Evolutionary conservation across 306 rosid species (phyloP), one percentile per base, ranked within the genome.

Genomic region (Cicer judaicum): DNA sequence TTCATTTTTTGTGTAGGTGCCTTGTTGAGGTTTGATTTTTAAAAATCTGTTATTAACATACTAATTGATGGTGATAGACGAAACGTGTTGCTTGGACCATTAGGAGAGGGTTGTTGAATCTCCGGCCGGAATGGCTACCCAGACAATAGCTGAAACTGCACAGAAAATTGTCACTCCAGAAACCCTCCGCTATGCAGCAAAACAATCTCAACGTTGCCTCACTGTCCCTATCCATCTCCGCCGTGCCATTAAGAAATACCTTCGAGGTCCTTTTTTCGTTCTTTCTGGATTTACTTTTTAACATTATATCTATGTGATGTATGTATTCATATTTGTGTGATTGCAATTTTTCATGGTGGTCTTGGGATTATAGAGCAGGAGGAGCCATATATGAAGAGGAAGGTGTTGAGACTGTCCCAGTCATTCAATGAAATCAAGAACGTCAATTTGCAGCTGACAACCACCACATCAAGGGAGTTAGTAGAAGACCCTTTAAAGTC

Each of bases 401-500:
- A 92, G 71, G 96, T 95, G 71, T 84, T 86, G 63, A 86, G 92
- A 70, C 73, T 92, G 55, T 92, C 93, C 10, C 85, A 95, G 66
- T 87, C 96, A 1, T 89, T 90, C 80, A 89, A 74, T 79, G 82
- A 82, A 70, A 86, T 94, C 83, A 94, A 90, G 88, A 85, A 82
- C 34, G 88, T 83, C 68, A 92, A 89, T 73, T 78, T 86, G 43
- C 96, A 89, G 80, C 82, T 92, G 12, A 62, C 82, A 46, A 66
- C 86, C 7, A 42, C 90, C 50, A 83, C 97, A 41, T 84, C 92
- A 0, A 88, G 83, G 82, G 89, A 92, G 80, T 68, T 95, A 6
- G 85, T 90, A 44, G 98, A 94, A 77, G 97, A 95, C 86, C 98
- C 96, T 68, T 76, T 90, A 61, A 90, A 87, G 78, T 81, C 84